Conservation (phyloP, 2,329 filamentous ascomycete species). For the Alternaria consortialis region DNA sequence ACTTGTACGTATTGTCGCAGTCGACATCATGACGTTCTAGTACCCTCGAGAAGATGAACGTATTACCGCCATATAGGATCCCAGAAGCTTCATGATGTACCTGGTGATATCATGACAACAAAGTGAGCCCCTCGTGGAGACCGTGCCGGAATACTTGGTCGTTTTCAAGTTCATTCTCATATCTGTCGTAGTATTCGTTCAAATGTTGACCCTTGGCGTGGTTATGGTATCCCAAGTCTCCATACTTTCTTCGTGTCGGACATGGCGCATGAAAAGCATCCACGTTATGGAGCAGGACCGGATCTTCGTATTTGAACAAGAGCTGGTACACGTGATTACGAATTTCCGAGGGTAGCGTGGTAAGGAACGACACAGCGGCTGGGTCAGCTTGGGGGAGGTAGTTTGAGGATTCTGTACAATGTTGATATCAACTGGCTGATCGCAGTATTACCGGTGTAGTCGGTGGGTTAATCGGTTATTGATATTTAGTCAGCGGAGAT, state of each 20-base stretch:
- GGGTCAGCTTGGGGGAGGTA: not conserved
- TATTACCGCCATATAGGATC: too few species aligned
- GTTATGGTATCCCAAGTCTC: too few species aligned
- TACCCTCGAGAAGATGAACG: too few species aligned
- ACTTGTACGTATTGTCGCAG: too few species aligned
- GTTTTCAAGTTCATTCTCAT: not conserved
- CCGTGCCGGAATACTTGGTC: not conserved
- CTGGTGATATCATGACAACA: not conserved
- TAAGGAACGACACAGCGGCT: not conserved
- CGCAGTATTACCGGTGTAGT: not conserved
- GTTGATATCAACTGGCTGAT: not conserved
- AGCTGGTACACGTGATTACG: not conserved
- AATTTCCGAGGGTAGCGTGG: not conserved
- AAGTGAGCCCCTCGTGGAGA: not conserved
- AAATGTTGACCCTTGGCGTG: too few species aligned
- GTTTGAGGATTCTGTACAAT: not conserved
- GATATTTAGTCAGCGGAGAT: too few species aligned
- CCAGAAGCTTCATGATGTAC: not conserved
- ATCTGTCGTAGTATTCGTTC: not conserved
- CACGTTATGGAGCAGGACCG: not conserved
- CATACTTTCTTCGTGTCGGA: too few species aligned
- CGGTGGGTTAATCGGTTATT: not conserved
- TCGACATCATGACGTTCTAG: not conserved
- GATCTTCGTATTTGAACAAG: not conserved
- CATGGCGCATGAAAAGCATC: not conserved